Percentiles rank a stretch among this genome's conserved stretches.
phyloP scores from a whole-genome alignment of 2,329 filamentous ascomycete genomes.

The Fusarium zealandicum region DNA sequence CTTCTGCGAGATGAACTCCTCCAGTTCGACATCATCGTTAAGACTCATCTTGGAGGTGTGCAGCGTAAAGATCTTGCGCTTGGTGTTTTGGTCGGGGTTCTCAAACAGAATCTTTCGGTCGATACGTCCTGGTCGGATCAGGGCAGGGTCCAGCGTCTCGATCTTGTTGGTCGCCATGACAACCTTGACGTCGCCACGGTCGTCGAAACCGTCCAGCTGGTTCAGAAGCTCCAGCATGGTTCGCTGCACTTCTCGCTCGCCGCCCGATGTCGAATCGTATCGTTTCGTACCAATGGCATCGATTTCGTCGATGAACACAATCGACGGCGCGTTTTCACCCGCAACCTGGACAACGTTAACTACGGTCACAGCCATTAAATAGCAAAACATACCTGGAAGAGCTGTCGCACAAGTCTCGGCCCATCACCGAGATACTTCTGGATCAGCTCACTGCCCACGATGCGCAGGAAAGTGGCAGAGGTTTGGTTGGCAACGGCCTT shows the following conservation, averaged over 20 bases:
- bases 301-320: conserved; percentile 99
- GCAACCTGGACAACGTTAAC: conserved; percentile 68
- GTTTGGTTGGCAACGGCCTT: conserved; percentile 99
- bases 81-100: conserved; percentile 81
- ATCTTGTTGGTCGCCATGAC: conserved; percentile 99
- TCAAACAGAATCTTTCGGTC: conserved; percentile 92
- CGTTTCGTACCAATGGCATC: conserved; percentile 99
- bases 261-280: conserved; percentile 96
- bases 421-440: conserved; percentile 99
- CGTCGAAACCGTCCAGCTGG: conserved; percentile 98
- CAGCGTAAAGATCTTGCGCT: conserved; percentile 96
- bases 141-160: conserved; percentile 91
- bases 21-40: conserved; percentile 94
- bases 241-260: conserved; percentile 95
- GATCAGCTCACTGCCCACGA: conserved; percentile 95
- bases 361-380: not conserved
- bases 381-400: conserved; percentile 73
- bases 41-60: conserved; percentile 99
- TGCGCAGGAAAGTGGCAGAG: conserved; percentile 97
- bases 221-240: conserved; percentile 99
- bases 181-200: conserved; percentile 98
- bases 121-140: conserved; percentile 97
- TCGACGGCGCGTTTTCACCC: conserved; percentile 93
- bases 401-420: conserved; percentile 90
- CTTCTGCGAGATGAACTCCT: conserved; percentile 98